Base-by-base conservation (phyloP, 192 early-diverging fungal species). In the Coemansia sp. region DNA sequence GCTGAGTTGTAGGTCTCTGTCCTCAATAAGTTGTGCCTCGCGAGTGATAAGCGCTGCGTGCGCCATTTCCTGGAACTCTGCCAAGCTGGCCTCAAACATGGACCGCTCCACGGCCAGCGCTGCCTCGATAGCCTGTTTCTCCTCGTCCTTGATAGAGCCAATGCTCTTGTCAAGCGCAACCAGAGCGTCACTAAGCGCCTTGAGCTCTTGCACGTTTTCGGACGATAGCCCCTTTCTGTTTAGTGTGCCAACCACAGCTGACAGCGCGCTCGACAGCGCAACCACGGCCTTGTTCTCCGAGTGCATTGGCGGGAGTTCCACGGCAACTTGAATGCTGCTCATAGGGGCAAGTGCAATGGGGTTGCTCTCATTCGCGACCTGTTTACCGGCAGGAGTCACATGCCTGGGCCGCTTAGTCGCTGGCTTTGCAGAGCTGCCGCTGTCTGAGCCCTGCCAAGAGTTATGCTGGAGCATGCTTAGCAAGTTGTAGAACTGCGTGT, bases 61-160 rank as follows among this genome's bases (percentile, higher is more conserved):
- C n/a, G 80, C 65, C 9, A 75, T 58, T 11, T 70, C 63, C 52
- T 76, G 79, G 53, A 85, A 66, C 11, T 82, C 62, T 11, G 74
- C 65, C 44, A 85, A 72, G 8, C 78, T 67, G 21, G 62, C 70
- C 8, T 86, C 81, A 32, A 85, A 78, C 46, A 85, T 81, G 29
- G 65, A 52, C 52, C 77, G 81, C 67, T 93, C 82, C 40, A 86
- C 83, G 10, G 76, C 74, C 18, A 92, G 68, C 9, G 86, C 82
- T 8, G 76, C 72, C 58, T 86, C 70, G n/a, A 89, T 67, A 3
- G 66, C 55, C 21, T 73, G 68, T 58, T 60, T 71, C 58, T 84
- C 83, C 39, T 74, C 67, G 46, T 44, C 56, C 52, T 82, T 72
- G 2, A 85, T 33, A 19, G 42, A 56, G 53, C 82, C 63, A 48